Evolutionary conservation across 176 grass and related monocot genomes (phyloP), one percentile per base, ranked within the genome.

Genomic region (Phragmites australis): DNA sequence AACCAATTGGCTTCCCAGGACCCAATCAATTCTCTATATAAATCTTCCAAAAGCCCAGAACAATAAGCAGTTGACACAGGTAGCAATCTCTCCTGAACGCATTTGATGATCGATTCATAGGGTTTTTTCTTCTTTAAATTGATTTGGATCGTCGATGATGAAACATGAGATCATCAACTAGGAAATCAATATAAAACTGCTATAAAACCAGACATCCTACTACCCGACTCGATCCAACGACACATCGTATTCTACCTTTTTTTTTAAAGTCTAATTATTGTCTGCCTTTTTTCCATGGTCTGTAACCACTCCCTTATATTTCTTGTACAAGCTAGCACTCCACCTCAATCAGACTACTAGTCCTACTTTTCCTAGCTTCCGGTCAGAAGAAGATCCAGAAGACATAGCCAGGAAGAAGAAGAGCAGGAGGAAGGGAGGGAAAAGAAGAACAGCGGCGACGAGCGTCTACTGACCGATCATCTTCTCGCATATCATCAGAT

Each of bases 241-340:
- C 82, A 64, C 34, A 70, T 89, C 87, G 16, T 76, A 85, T 76
- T 85, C 87, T 14, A 19, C 70, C 76, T 75, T 84, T 80, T 55
- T 44, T 59, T 68, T 16, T 74, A 84, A 84, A 75, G 82, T 89
- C 63, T 62, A 76, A 85, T 89, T 81, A 75, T 75, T 75, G 87
- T 39, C 76, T 81, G 70, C 44, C 82, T 81, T 85, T 85, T 88
- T 89, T 89, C 77, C 87, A 81, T 70, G 77, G 70, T 70, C 48
- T 85, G 45, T 50, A 89, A 89, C 87, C 87, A 89, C 87, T 89
- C 87, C 70, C 77, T 85, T 81, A 76, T 85, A 89, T 89, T 89
- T 85, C 87, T 85, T 89, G 87, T 70, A 89, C 63, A 85, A 80
- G n/a, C n/a, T n/a, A n/a, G 63, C 82, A 89, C 77, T 85, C 87